A percentile compares a stretch with the other conserved stretches of the same genome.
These are phyloP conservation scores for Torrubiella hemipterigena DNA, from an alignment of 2,329 filamentous ascomycete species.

Conservation along the genomic window DNA sequence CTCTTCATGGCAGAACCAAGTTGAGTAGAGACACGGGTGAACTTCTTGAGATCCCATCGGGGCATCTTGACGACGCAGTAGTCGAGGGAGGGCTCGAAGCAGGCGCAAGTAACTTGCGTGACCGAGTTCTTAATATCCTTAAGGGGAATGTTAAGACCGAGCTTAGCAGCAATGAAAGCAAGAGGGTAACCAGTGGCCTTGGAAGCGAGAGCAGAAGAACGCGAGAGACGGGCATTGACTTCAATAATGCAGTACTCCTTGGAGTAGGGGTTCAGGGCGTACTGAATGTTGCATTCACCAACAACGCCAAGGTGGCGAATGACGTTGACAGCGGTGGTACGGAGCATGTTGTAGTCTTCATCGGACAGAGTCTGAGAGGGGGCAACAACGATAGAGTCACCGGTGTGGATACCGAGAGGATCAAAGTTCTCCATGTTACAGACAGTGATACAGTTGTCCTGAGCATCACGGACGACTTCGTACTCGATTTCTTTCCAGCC, in stretches of 20 bases:
- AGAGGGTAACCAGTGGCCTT: slow-evolving; percentile 96
- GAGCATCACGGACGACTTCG: slow-evolving; percentile 88
- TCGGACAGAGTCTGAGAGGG: slow-evolving; percentile 95
- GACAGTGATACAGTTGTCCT: slow-evolving; percentile 98
- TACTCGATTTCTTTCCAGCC: slow-evolving; percentile 99
- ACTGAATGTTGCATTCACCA: slow-evolving; percentile 98
- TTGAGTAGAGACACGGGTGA: slow-evolving; percentile 89
- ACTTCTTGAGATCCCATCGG: slow-evolving; percentile 98
- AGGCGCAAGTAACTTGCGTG: slow-evolving; percentile 89
- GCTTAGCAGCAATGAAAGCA: slow-evolving; percentile 92
- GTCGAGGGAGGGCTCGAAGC: slow-evolving; percentile 96
- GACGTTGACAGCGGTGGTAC: slow-evolving; percentile 92
- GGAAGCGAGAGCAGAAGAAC: slow-evolving; percentile 89
- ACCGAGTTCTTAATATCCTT: slow-evolving; percentile 96
- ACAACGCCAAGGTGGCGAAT: slow-evolving; percentile 95
- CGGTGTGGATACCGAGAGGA: slow-evolving; percentile 92
- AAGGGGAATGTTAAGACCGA: slow-evolving; percentile 85
- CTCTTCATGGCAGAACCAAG: slow-evolving; percentile 99
- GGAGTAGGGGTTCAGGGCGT: slow-evolving; percentile 89
- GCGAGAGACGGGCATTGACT: slow-evolving; percentile 90
- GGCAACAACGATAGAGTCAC: slow-evolving; percentile 95
- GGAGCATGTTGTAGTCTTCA: slow-evolving; percentile 98
- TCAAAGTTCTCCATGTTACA: slow-evolving; percentile 99
- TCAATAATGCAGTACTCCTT: slow-evolving; percentile 98
- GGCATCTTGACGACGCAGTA: slow-evolving; percentile 99